Evolutionary conservation across 2,329 filamentous ascomycete genomes (phyloP), one percentile per base, ranked within the genome.

Genomic region (Colletotrichum plurivorum): DNA sequence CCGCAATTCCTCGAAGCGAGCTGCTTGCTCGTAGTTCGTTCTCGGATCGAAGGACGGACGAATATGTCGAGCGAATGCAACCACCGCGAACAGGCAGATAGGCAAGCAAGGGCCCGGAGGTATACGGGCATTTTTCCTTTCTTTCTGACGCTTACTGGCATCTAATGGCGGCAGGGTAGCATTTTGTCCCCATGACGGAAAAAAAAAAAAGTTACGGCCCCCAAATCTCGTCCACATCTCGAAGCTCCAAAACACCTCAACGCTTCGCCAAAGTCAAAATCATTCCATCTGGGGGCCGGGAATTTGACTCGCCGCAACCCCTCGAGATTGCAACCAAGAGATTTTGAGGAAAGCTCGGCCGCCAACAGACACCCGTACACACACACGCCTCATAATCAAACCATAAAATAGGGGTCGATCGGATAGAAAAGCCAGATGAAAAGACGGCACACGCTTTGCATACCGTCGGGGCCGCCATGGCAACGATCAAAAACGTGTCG

Each of bases 211-310:
- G 43, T 27, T 27, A 43, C 52, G 56, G 43, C 59, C 39, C 60
- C 39, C 53, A 57, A 63, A 63, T 46, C 39, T 36, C 39, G 36
- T 53, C 12, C 31, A 12, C 31, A 36, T 36, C 31, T 36, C 31
- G 31, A 36, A 10, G 31, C 31, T 36, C 31, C 31, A 36, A 36
- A 25, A 48, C 45, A 20, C 25, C 25, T 27, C 18, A 15, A 18
- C 25, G 25, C 61, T 22, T 54, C 18, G n/a, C 52, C 53, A 64
- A 65, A 69, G 66, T 65, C 55, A 54, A 69, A 69, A 36, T 20
- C 41, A 55, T 18, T 65, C 66, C 66, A 65, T 65, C 15, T 27
- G 16, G 16, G 41, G 39, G 27, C 66, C 43, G n/a, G 66, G 66
- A 55, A 59, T 55, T 27, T 69, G 61, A 65, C 66, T 69, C 66